Evolutionary conservation across 2,329 filamentous ascomycete species (phyloP).

Genomic region (Alternaria ethzedia): DNA sequence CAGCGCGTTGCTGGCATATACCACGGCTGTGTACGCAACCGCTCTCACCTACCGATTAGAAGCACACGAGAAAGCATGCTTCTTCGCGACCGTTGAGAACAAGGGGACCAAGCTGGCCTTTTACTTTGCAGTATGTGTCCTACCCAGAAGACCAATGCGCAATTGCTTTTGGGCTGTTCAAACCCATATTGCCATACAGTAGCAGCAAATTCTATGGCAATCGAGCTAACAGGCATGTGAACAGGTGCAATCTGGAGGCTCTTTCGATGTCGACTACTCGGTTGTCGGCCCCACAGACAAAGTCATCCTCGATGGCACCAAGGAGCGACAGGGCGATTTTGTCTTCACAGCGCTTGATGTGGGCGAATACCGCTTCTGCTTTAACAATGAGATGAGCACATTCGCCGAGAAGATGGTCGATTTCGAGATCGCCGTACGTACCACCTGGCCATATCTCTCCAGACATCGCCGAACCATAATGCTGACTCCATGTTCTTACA

Average conservation of each 20-base stretch:
- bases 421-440: constrained; percentile 90
- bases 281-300: constrained; percentile 83
- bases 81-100: constrained; percentile 81
- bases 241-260: constrained; percentile 96
- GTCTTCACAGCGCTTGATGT: constrained; percentile 90
- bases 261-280: constrained; percentile 94
- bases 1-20: constrained; percentile 71
- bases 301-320: constrained; percentile 82
- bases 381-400: constrained; percentile 97
- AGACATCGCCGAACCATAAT: neutral
- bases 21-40: constrained; percentile 78
- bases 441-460: neutral
- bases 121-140: constrained; percentile 85
- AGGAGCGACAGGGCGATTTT: constrained; percentile 95
- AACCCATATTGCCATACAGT: neutral
- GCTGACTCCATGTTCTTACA: constrained; percentile 46
- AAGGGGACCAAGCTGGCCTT: constrained; percentile 90
- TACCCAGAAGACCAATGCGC: neutral
- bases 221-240: neutral
- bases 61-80: constrained; percentile 94
- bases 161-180: neutral
- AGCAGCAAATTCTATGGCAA: neutral
- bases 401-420: constrained; percentile 98
- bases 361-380: constrained; percentile 97
- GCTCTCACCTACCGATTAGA: constrained; percentile 91